Percentiles rank a stretch among this genome's conserved stretches.
Evolutionary conservation across 2,329 filamentous ascomycete species (phyloP).

Genomic region (Xylaria digitata): DNA sequence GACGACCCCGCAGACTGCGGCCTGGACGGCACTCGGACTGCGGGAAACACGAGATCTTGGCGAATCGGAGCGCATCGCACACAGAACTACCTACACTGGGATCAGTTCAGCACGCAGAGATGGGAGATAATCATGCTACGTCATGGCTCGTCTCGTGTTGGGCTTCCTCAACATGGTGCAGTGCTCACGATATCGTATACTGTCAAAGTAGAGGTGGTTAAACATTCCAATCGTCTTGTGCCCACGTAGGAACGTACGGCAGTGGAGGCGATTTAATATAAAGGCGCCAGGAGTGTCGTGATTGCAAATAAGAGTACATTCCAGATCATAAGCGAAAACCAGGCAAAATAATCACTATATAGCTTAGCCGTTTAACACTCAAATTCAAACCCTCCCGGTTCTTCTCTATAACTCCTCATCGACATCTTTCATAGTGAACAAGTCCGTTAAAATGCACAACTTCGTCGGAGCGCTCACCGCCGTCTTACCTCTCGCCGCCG

Average conservation of each 20-base stretch:
- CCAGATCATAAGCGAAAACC: background rate
- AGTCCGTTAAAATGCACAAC: slow-evolving; percentile 41
- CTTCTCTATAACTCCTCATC: background rate
- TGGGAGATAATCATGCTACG: slow-evolving; percentile 39
- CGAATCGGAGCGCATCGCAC: slow-evolving; percentile 25
- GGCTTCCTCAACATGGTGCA: slow-evolving; percentile 14
- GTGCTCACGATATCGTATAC: slow-evolving; percentile 29
- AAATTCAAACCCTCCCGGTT: background rate
- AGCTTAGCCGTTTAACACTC: background rate
- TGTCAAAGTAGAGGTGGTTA: background rate
- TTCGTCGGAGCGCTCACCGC: slow-evolving; percentile 45
- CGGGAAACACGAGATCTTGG: slow-evolving; percentile 49
- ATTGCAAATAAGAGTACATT: slow-evolving; percentile 9
- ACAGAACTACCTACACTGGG: slow-evolving; percentile 5
- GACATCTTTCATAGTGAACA: background rate
- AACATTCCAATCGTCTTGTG: slow-evolving; percentile 24
- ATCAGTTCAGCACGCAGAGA: slow-evolving; percentile 22
- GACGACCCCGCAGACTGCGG: no score
- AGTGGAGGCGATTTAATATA: slow-evolving; percentile 14
- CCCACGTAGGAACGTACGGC: background rate
- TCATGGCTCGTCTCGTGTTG: slow-evolving; percentile 37
- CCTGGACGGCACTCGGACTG: background rate
- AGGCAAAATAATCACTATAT: background rate
- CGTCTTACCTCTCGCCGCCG: slow-evolving; percentile 45
- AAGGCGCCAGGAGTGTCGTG: background rate